Percentiles rank a stretch among this genome's conserved stretches.
phyloP scores from a whole-genome alignment of 306 rosid genomes.

The Alnus glutinosa region DNA sequence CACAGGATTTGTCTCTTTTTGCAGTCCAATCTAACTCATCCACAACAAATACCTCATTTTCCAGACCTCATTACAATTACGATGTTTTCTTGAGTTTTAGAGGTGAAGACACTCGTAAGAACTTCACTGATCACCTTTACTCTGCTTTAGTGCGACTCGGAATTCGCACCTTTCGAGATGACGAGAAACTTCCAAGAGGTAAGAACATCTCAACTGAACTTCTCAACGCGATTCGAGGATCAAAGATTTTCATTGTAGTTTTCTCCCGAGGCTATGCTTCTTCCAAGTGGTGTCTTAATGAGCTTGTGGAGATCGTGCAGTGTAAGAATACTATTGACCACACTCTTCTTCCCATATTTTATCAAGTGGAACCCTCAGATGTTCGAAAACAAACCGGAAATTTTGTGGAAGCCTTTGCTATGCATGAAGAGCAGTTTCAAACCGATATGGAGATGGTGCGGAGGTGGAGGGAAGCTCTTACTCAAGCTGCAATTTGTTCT shows the following conservation, averaged over 20 bases:
- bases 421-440: too few species aligned
- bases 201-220: neutral
- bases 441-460: neutral
- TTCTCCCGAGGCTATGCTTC: neutral
- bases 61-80: neutral
- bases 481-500: too few species aligned
- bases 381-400: too few species aligned
- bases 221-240: neutral
- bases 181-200: neutral
- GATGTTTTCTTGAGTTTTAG: neutral
- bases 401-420: too few species aligned
- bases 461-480: neutral
- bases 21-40: too few species aligned
- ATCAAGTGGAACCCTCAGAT: too few species aligned
- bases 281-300: slow-evolving; percentile 10
- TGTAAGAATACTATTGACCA: neutral
- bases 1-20: too few species aligned
- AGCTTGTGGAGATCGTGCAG: neutral
- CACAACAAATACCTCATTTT: too few species aligned
- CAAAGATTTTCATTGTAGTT: neutral
- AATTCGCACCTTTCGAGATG: neutral
- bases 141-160: neutral
- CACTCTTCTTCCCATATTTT: neutral
- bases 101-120: neutral
- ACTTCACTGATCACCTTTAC: neutral